Evolutionary conservation across 2,329 filamentous ascomycete species (phyloP).

Genomic region (Cordyceps fumosorosea): DNA sequence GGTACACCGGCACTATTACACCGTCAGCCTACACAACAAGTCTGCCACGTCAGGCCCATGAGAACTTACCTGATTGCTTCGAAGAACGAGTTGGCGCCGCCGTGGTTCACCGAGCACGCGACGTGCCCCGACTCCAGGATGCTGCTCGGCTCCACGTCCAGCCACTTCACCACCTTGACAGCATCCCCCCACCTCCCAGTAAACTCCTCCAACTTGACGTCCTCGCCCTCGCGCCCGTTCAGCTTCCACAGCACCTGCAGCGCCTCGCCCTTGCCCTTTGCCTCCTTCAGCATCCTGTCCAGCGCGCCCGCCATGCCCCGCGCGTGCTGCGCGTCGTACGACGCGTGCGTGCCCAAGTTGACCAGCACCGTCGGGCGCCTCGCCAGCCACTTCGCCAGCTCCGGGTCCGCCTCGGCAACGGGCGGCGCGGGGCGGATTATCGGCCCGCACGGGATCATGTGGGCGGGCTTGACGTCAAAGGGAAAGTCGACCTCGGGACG

Average conservation of each 20-base stretch:
- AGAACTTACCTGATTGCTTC: slow-evolving; percentile 38
- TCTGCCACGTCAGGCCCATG: too few species aligned
- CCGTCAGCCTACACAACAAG: too few species aligned
- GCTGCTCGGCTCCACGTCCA: slow-evolving; percentile 25
- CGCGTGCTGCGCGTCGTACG: slow-evolving; percentile 20
- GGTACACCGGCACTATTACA: slow-evolving; percentile 33
- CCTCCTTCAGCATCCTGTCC: background rate
- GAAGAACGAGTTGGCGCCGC: slow-evolving; percentile 35
- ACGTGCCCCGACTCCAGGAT: slow-evolving; percentile 30
- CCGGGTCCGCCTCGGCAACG: slow-evolving; percentile 33
- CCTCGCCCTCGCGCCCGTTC: slow-evolving; percentile 14
- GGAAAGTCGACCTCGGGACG: slow-evolving; percentile 23
- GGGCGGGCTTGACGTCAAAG: slow-evolving; percentile 29
- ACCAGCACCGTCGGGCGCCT: slow-evolving; percentile 38
- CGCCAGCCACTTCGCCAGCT: slow-evolving; percentile 36
- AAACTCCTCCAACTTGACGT: slow-evolving; percentile 13
- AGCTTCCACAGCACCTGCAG: slow-evolving; percentile 27
- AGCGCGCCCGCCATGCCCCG: slow-evolving; percentile 23
- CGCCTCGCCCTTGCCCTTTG: background rate
- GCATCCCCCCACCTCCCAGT: slow-evolving; percentile 19
- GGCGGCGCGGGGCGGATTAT: slow-evolving; percentile 34
- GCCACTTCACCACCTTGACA: slow-evolving; percentile 22
- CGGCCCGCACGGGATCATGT: slow-evolving; percentile 31
- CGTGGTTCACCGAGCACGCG: slow-evolving; percentile 31
- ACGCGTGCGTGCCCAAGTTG: slow-evolving; percentile 38